Conservation (phyloP, 78 protist genomes). For the Bigelowiella natans region DNA sequence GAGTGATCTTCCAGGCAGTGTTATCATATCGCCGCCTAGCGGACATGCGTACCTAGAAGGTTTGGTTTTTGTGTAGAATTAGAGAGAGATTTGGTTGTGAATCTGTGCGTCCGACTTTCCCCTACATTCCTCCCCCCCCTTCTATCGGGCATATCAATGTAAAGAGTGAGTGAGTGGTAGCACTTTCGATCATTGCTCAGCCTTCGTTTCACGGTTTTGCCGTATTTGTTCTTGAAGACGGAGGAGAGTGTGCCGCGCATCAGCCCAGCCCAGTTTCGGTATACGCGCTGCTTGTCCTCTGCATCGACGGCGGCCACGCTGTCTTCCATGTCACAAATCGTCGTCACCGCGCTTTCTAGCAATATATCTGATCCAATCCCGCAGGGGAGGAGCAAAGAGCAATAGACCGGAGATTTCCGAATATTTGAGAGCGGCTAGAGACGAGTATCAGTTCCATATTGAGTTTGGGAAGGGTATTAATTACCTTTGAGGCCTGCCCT, state of each 20-base stretch:
- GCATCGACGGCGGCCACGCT: conserved; percentile 36
- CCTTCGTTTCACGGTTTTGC: not conserved
- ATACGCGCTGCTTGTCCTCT: conserved; percentile 20
- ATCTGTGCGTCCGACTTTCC: no score
- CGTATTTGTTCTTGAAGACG: not conserved
- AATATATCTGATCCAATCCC: not conserved
- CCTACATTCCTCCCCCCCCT: no score
- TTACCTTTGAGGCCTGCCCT: conserved; percentile 16
- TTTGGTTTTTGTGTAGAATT: not conserved
- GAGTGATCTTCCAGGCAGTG: conserved; percentile 15
- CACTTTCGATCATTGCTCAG: conserved; percentile 6
- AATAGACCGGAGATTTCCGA: no score
- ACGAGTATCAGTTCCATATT: no score
- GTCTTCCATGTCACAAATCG: conserved; percentile 35
- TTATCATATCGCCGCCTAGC: not conserved
- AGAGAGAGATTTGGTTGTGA: not conserved
- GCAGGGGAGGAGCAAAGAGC: not conserved
- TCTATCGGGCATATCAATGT: no score
- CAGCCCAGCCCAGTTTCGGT: conserved; percentile 34
- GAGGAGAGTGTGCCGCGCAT: conserved; percentile 9
- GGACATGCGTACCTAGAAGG: not conserved
- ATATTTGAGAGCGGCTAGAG: no score
- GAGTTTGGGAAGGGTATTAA: no score
- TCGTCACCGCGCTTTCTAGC: conserved; percentile 25
- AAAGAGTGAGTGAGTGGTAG: no score